Base-by-base conservation (phyloP, 768 basidiomycete genomes). In the Basidioascus undulatus region DNA sequence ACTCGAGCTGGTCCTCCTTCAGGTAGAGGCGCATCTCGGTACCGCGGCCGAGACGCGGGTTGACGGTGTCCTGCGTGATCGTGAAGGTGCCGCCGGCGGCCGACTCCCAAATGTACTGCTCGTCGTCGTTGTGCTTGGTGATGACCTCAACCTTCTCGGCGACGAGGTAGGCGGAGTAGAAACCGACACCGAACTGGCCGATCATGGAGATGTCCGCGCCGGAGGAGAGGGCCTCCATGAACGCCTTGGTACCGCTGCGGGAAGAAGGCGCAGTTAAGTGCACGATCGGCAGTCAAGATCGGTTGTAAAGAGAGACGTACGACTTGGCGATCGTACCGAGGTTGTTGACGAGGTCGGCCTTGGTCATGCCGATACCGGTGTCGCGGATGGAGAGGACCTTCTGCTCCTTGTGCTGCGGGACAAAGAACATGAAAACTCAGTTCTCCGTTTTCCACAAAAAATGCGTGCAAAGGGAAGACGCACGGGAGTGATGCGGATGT, bases 41-140 rank as follows among this genome's bases (percentile, higher is more conserved):
- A 63, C 92, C 89, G 58, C 92, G 87, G 43, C 80, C 82, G 42
- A 98, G 70, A 49, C 80, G 70, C 19, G 77, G 74, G 66, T 87
- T 87, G 58, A 76, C 63, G 46, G 73, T 80, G 61, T 96, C 89
- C 44, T 65, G 76, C 37, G 87, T 92, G 65, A 98, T 92, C 56
- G 92, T 96, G 68, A 96, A 98, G 39, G 89, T 98, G 42, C 89
- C 92, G 57, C 89, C 92, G 25, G 89, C 89, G 48, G 92, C 78
- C n/a, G 89, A 98, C 70, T 98, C 89, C 92, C 89, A 98, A 62
- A 98, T 86, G 67, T 98, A 96, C 63, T 96, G 89, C 65, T 96
- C 92, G 59, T 96, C 89, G 54, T 96, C 89, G 56, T 98, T 96
- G 71, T 98, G 87, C 66, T 98, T 98, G 49, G 87, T 84, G 63